Evolutionary conservation across 805 yeast genomes (phyloP).

Genomic region (Suhomyces xylopsoci): DNA sequence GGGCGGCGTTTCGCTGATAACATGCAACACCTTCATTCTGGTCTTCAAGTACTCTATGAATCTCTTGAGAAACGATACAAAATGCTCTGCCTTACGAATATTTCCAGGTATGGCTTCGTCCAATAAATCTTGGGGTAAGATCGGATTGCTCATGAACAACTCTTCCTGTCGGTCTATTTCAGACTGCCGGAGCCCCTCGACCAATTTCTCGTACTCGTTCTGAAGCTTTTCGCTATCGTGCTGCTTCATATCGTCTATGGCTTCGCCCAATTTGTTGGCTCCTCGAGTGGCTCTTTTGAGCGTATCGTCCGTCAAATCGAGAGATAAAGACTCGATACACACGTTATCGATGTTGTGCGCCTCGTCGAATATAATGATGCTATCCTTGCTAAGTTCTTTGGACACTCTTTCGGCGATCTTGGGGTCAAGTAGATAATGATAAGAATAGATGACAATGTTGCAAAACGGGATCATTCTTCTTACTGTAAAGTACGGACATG

Average conservation of each 20-base stretch:
- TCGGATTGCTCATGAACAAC: constrained; percentile 81
- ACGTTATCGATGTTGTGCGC: constrained; percentile 99
- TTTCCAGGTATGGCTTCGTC: constrained; percentile 97
- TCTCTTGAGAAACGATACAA: constrained; percentile 86
- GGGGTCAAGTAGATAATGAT: constrained; percentile 94
- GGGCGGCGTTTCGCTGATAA: constrained; percentile 94
- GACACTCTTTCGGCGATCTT: constrained; percentile 96
- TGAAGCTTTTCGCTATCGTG: constrained; percentile 82
- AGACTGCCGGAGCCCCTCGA: constrained; percentile 81
- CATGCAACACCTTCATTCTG: constrained; percentile 96
- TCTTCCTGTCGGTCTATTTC: constrained; percentile 65
- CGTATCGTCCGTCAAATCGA: constrained; percentile 89
- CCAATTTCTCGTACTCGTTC: constrained; percentile 87
- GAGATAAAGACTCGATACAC: constrained; percentile 90
- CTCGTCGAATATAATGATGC: constrained; percentile 94
- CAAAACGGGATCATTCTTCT: constrained; percentile 96
- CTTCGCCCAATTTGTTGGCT: constrained; percentile 71
- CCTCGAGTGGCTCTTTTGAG: constrained; percentile 85
- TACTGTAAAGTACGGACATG: constrained; percentile 96
- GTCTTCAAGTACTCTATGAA: constrained; percentile 93
- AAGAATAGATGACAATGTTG: constrained; percentile 91
- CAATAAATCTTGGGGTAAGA: constrained; percentile 76
- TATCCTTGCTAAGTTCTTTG: constrained; percentile 83
- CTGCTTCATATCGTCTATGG: constrained; percentile 79
- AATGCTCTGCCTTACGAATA: constrained; percentile 95